Conservation (phyloP, 768 basidiomycete genomes). For the Mycena galopus region DNA sequence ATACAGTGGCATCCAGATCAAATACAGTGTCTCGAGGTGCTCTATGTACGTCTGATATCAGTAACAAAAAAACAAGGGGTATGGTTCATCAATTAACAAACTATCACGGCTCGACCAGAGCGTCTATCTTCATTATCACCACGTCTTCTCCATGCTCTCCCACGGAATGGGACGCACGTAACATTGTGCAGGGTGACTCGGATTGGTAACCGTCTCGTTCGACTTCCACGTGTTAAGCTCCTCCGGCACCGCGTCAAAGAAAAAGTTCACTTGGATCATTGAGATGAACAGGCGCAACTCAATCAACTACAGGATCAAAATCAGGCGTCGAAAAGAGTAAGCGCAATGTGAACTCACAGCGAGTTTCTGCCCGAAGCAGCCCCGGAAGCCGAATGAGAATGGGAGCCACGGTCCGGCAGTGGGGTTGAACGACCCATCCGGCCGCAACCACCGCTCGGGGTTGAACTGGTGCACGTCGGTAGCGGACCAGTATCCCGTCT, state of each 20-base stretch:
- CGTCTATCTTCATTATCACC: too few relatives aligned
- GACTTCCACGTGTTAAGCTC: background rate
- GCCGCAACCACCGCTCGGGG: slow-evolving; percentile 17
- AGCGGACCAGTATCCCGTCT: slow-evolving; percentile 20
- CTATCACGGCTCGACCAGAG: too few relatives aligned
- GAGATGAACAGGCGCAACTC: too few relatives aligned
- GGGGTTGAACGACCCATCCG: background rate
- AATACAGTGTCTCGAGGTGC: too few relatives aligned
- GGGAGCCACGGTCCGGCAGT: slow-evolving; percentile 25
- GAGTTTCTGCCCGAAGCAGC: slow-evolving; percentile 29
- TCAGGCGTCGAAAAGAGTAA: background rate
- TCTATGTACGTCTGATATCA: too few relatives aligned
- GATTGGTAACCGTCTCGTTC: background rate
- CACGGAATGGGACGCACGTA: background rate
- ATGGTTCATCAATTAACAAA: too few relatives aligned
- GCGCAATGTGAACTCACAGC: background rate
- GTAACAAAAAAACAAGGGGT: too few relatives aligned
- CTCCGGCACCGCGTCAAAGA: background rate
- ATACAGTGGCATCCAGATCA: too few relatives aligned
- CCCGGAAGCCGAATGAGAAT: slow-evolving; percentile 25
- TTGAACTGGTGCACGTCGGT: slow-evolving; percentile 8
- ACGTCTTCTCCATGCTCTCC: too few relatives aligned
- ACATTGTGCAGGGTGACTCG: background rate
- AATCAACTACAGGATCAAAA: too few relatives aligned
- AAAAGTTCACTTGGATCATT: too few relatives aligned